Conservation (phyloP, 306 rosid genomes). For the Sindora glabra region DNA sequence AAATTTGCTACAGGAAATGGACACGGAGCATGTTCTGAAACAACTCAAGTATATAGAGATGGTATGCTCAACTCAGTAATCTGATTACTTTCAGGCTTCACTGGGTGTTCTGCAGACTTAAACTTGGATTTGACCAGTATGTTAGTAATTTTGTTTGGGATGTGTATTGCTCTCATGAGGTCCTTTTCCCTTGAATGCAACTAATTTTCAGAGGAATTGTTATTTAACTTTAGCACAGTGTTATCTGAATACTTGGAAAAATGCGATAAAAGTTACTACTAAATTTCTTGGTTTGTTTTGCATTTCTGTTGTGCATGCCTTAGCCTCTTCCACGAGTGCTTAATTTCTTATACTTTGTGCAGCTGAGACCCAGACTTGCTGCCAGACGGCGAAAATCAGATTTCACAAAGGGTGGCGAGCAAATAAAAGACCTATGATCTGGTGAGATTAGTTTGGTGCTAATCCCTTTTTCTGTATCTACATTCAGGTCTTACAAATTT, state of each 20-base stretch:
- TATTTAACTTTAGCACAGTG: not conserved
- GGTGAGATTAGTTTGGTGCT: conserved; percentile 21
- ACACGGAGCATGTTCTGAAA: conserved; percentile 59
- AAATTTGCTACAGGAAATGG: conserved; percentile 59
- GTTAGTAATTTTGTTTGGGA: no score
- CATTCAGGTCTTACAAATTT: conserved; percentile 25
- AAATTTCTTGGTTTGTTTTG: no score
- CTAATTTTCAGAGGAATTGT: not conserved
- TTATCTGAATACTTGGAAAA: no score
- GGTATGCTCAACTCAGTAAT: conserved; percentile 34
- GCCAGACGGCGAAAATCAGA: conserved; percentile 37
- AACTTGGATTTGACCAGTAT: no score
- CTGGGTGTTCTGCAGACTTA: no score
- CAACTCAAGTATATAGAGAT: conserved; percentile 75
- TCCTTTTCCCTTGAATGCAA: not conserved
- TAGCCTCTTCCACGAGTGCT: no score
- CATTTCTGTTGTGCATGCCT: no score
- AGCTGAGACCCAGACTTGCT: conserved; percentile 61
- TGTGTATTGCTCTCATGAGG: no score
- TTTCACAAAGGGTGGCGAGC: conserved; percentile 17
- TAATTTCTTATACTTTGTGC: conserved; percentile 9
- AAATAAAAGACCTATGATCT: conserved; percentile 12
- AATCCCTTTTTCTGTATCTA: conserved; percentile 16
- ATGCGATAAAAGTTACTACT: no score
- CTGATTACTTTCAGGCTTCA: no score